A percentile compares a stretch with the other conserved stretches of the same genome.
Conservation (phyloP, 139 green algal genomes). For the Gonium pectorale region DNA sequence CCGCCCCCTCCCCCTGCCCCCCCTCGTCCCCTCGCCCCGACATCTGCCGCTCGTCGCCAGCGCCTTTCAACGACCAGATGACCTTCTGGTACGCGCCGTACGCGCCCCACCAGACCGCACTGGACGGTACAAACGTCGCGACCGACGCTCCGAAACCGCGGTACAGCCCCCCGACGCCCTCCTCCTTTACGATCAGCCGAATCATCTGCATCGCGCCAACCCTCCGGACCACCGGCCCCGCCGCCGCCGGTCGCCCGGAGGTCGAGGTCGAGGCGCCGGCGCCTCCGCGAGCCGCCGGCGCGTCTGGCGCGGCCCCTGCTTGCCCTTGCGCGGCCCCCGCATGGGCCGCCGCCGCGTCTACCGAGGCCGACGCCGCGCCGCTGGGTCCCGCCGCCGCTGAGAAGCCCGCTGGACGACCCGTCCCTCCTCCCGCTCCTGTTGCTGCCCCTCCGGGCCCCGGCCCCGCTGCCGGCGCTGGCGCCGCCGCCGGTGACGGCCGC, state of each 20-base stretch:
- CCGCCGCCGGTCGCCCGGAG: background rate
- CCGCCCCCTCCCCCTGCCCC: background rate
- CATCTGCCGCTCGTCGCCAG: slow-evolving; percentile 1
- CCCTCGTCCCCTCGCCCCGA: background rate
- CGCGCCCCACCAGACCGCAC: slow-evolving; percentile 79
- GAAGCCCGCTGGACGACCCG: no score
- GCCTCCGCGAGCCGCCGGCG: background rate
- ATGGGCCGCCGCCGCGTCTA: no score
- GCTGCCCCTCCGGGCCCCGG: background rate
- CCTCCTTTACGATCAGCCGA: slow-evolving; percentile 79
- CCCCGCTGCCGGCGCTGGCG: slow-evolving; percentile 3
- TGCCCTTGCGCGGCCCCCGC: no score
- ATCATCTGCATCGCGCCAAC: slow-evolving; percentile 74
- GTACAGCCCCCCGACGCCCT: slow-evolving; percentile 90
- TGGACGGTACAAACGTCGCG: slow-evolving; percentile 87
- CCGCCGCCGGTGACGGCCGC: background rate
- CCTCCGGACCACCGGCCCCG: background rate
- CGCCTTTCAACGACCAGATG: slow-evolving; percentile 76
- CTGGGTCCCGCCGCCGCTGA: no score
- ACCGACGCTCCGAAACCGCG: slow-evolving; percentile 89
- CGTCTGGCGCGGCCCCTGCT: no score
- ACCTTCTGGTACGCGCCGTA: slow-evolving; percentile 89
- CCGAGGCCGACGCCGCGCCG: no score
- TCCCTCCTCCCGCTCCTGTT: no score
- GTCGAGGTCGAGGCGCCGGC: slow-evolving; percentile 16